phyloP scores from a whole-genome alignment of 345 rosid species.

The Aquilaria sinensis region DNA sequence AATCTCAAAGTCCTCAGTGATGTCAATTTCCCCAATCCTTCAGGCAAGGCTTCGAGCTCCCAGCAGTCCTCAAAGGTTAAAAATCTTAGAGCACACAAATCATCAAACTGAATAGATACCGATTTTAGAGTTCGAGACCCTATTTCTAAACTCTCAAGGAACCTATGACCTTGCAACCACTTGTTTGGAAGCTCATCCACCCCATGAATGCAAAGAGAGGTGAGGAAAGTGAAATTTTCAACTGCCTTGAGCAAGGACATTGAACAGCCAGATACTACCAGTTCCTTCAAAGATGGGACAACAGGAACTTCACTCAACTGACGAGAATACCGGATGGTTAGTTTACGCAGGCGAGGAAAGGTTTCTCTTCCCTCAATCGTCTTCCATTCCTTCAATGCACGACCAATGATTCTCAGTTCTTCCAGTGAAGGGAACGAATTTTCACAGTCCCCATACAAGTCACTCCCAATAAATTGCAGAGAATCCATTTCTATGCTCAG shows the following conservation, averaged over 20 bases:
- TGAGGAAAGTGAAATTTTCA: background rate
- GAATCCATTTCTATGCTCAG: constrained; percentile 3
- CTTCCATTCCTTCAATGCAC: constrained; percentile 1
- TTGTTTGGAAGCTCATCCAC: background rate
- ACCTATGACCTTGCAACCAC: background rate
- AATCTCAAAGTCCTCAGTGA: background rate
- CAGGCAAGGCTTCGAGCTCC: background rate
- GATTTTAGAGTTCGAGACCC: background rate
- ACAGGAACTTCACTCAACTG: background rate
- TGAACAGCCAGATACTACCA: background rate
- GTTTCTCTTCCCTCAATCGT: background rate
- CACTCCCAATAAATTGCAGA: constrained; percentile 1
- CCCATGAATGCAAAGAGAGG: too few species aligned
- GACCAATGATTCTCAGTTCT: background rate
- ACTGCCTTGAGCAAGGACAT: background rate
- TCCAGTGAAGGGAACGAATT: constrained; percentile 2
- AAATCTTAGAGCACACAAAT: background rate
- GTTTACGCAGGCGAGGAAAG: background rate
- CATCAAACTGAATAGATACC: background rate
- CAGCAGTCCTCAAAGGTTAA: rapidly evolving
- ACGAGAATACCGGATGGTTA: background rate
- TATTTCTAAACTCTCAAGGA: background rate
- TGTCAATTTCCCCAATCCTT: background rate
- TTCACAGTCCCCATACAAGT: constrained; percentile 2
- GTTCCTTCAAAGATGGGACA: background rate